Evolutionary conservation across 176 grass and related monocot species (phyloP), one percentile per base, ranked within the genome.

Genomic region (Echinochloa phyllopogon): DNA sequence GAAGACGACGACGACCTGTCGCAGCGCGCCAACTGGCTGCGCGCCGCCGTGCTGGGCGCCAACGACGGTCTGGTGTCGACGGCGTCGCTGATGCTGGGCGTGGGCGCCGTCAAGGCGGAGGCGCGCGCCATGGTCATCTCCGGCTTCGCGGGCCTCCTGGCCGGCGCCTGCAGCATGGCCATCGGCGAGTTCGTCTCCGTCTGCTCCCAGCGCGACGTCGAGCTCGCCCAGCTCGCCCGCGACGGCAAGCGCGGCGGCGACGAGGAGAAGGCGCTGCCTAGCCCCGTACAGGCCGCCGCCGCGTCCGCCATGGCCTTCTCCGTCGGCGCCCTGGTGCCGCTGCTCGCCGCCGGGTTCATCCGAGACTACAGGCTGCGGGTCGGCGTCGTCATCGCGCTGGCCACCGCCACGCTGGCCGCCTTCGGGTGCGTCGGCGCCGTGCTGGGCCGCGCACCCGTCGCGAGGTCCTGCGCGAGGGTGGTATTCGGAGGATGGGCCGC

Each of bases 101-200:
- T 94, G 25, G 90, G 93, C 68, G 93, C 93, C 3, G 85, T 92
- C 21, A 92, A 92, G 73, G 73, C 77, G 8, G 90, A 89, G 24
- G 78, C 42, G 3, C 85, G 82, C 10, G 87, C 82, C 73, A 92
- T 94, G 89, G 75, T 94, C 39, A 41, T 94, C 66, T 92, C 90
- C 43, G 93, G 93, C 12, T 87, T 94, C 85, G 93, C 93, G 6
- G 93, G 93, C 0, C 87, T 94, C 15, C 79, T 94, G 60, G 93
- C 93, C 0, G 93, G 93, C 43, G 93, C 90, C 0, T 92, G 81
- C 87, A 90, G 87, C 90, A 95, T 95, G 93, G 93, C 90, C 73
- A 92, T 92, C 81, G 93, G 93, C 4, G 93, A 95, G 87, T 95
- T 92, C 85, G 93, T 95, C 17, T 95, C 93, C 5, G 93, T 95